Evolutionary conservation across 441 rosid genomes (phyloP).

Genomic region (Iberis amara): DNA sequence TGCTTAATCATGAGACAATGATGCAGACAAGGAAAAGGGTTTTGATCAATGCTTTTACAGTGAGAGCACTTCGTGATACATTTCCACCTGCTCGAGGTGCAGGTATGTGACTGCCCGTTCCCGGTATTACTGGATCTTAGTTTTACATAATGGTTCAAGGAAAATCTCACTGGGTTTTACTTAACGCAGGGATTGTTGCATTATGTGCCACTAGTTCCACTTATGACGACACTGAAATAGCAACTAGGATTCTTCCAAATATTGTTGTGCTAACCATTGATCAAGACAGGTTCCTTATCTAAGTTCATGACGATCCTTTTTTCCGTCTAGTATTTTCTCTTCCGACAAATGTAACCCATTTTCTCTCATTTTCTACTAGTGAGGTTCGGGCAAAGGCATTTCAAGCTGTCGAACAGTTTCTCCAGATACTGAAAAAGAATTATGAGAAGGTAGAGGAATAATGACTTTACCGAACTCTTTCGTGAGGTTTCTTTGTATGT

Average conservation of each 20-base stretch:
- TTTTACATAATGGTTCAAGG: not conserved
- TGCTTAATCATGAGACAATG: constrained; percentile 28
- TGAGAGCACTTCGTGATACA: constrained; percentile 92
- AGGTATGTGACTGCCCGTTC: constrained; percentile 48
- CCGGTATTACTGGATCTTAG: constrained; percentile 1
- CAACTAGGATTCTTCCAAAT: constrained; percentile 90
- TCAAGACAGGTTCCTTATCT: constrained; percentile 68
- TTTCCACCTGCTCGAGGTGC: constrained; percentile 99
- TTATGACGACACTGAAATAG: constrained; percentile 82
- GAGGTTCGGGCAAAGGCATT: constrained; percentile 93
- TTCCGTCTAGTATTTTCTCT: constrained; percentile 9
- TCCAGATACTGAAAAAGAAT: constrained; percentile 80
- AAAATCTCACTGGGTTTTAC: constrained; percentile 2
- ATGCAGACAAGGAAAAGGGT: constrained; percentile 96
- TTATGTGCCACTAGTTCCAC: constrained; percentile 90
- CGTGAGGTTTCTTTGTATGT: not conserved
- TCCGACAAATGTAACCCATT: constrained; percentile 8
- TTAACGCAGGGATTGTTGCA: constrained; percentile 83
- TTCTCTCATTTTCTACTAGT: constrained; percentile 40
- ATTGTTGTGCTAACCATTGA: constrained; percentile 84
- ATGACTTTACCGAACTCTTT: constrained; percentile 19
- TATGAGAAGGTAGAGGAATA: constrained; percentile 61
- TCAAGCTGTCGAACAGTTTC: constrained; percentile 90
- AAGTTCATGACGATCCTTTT: constrained; percentile 9
- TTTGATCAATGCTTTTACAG: constrained; percentile 96